Conservation (phyloP, 305 asterid species). For the Solanum hybrid region DNA sequence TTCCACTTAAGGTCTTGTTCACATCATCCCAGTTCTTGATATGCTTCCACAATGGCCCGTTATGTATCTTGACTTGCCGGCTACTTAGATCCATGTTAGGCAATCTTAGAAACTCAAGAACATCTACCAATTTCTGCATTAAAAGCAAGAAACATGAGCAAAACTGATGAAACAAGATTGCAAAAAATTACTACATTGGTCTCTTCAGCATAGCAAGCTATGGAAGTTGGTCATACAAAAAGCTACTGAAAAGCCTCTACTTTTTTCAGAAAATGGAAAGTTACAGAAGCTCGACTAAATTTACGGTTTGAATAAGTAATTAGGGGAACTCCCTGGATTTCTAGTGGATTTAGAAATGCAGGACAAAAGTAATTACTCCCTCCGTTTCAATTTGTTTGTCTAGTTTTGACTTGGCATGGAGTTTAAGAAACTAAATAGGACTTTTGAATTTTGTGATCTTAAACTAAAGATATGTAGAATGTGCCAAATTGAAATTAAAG, state of each 20-base stretch:
- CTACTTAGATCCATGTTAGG: slow-evolving; percentile 56
- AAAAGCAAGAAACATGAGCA: background rate
- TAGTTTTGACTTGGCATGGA: too few relatives aligned
- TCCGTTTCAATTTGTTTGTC: too few relatives aligned
- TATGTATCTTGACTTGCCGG: slow-evolving; percentile 84
- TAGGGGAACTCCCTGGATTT: background rate
- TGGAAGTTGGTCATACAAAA: background rate
- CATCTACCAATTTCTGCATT: slow-evolving; percentile 55
- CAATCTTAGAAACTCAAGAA: slow-evolving; percentile 51
- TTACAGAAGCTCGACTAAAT: background rate
- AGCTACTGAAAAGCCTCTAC: background rate
- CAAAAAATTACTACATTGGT: background rate
- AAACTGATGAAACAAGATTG: background rate
- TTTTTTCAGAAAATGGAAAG: background rate
- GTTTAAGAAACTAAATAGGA: too few relatives aligned
- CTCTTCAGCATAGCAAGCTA: background rate
- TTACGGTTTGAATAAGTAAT: background rate
- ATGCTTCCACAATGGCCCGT: slow-evolving; percentile 53
- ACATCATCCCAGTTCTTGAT: slow-evolving; percentile 72
- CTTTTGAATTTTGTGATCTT: too few relatives aligned
- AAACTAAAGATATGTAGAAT: too few relatives aligned
- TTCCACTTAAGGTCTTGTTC: slow-evolving; percentile 47
- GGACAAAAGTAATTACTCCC: background rate
- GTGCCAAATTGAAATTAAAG: too few relatives aligned
- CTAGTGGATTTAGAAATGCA: background rate